Evolutionary conservation across 148 eudicot species (phyloP), one percentile per base, ranked within the genome.

Genomic region (Beta vulgaris): DNA sequence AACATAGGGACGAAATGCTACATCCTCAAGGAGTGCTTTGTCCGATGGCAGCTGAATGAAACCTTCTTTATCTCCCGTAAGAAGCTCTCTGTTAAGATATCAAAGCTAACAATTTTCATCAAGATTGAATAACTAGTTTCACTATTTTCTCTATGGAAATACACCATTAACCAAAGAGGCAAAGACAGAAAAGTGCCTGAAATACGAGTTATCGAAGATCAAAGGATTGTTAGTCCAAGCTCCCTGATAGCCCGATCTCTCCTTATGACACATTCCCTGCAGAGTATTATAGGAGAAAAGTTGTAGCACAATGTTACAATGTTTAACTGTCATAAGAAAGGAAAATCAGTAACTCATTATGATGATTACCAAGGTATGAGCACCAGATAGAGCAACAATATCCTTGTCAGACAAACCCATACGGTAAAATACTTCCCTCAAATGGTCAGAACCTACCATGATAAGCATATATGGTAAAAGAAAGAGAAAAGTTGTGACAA

Each of bases 181-280:
- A 44, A 0, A 29, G 16, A 53, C 10, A 4, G 31, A 42, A 36
- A 54, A 58, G 25, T 75, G 84, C 91, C 73, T 84, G 80, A 88
- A 88, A 74, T 86, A 88, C 25, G 88, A 84, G 76, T 88, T 88
- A 28, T 88, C 91, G 31, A 88, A 88, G 55, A 86, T 71, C 23
- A 88, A 85, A 54, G 91, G 91, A 74, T 86, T 86, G 29, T 79
- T 16, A 1, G 91, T 88, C 91, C 91, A 88, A 14, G 89, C 69
- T 53, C 91, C 91, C 70, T 87, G 88, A 66, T 78, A 87, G 34
- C 91, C 91, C 58, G 91, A 87, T 31, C 87, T 77, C 74, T 88
- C 91, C 84, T 84, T 86, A 54, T 88, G 91, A 80, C 91, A 88
- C 73, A 86, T 83, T 61, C 91, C 91, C 91, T 88, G 81, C 18